Base-by-base conservation (phyloP, 2,329 filamentous ascomycete species). In the Cercospora sp. region DNA sequence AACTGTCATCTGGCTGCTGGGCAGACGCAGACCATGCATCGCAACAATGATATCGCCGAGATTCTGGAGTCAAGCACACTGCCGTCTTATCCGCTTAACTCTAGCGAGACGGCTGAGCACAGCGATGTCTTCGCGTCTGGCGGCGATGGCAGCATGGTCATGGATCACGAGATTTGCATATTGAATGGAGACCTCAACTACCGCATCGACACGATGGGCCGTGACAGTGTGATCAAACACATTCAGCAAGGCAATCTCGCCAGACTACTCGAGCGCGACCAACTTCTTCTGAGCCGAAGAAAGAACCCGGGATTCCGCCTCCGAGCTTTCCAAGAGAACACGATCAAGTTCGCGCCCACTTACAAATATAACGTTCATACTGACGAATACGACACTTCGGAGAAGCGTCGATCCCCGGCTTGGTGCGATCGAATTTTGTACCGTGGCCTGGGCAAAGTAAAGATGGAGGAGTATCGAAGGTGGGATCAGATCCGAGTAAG, bases 361-460 rank as follows among this genome's bases (percentile, higher is more conserved):
- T 99, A 99, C 84, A 99, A 99, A 79, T 99, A 99, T 79, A 95
- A 99, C 74, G 93, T 98, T 0, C 94, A 94, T 16, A 96, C 93
- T 0, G 94, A 98, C 77, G 91, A 88, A 6, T 99, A 98, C 79
- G 95, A 99, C 78, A 91, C 91, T 0, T 77, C 75, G 49, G 95
- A 99, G 80, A 99, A 99, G 85, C 92, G 92, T 79, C 88, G 95
- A 61, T 91, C 92, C 24, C 95, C 95, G 0, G 95, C 95, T 1
- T 99, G 95, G 95, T 99, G 95, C 79, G 95, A 99, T 82, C 88
- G 95, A 40, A 82, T 99, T 43, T 82, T 99, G n/a, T 97, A 93
- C 74, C 87, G 94, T 24, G 93, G 93, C 24, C 81, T 90, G 12
- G 92, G 92, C 30, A 88, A 91, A 66, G 89, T 98, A 74, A 90